Conservation (phyloP, 2,329 filamentous ascomycete species). For the Alternaria hordeiaustralica region DNA sequence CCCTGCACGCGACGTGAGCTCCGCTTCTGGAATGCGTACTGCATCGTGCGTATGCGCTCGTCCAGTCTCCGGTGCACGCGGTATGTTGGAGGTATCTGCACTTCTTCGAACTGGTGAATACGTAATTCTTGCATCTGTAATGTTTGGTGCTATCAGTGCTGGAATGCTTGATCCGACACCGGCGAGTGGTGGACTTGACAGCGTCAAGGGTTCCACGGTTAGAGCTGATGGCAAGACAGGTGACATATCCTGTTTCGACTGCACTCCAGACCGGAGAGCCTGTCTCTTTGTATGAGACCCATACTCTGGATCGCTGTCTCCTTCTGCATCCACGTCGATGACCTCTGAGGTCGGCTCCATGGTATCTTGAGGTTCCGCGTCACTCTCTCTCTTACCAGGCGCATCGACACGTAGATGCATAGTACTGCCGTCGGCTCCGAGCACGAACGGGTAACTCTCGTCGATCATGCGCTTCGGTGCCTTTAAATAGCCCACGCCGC, state of each 20-base stretch:
- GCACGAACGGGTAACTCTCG: constrained; percentile 16
- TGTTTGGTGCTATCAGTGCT: not conserved
- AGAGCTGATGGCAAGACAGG: not conserved
- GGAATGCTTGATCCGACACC: not conserved
- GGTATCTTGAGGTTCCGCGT: not conserved
- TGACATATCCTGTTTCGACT: not conserved
- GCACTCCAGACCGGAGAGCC: not conserved
- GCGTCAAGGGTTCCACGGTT: not conserved
- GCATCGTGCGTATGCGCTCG: not conserved
- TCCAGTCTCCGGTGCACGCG: not conserved
- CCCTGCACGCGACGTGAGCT: not conserved
- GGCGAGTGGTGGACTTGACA: not conserved
- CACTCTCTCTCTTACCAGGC: not conserved
- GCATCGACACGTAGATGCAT: not conserved
- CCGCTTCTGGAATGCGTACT: not conserved
- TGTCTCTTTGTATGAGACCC: constrained; percentile 9
- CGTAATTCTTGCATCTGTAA: not conserved
- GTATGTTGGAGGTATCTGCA: not conserved
- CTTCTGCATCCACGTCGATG: constrained; percentile 11
- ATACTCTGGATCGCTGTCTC: constrained; percentile 5
- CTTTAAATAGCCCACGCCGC: constrained; percentile 29
- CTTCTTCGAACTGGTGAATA: not conserved
- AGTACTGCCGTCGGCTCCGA: not conserved
- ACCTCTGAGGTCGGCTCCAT: not conserved
- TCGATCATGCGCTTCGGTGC: constrained; percentile 33